Evolutionary conservation across 2,329 filamentous ascomycete genomes (phyloP).

Genomic region (Cytospora piceae): DNA sequence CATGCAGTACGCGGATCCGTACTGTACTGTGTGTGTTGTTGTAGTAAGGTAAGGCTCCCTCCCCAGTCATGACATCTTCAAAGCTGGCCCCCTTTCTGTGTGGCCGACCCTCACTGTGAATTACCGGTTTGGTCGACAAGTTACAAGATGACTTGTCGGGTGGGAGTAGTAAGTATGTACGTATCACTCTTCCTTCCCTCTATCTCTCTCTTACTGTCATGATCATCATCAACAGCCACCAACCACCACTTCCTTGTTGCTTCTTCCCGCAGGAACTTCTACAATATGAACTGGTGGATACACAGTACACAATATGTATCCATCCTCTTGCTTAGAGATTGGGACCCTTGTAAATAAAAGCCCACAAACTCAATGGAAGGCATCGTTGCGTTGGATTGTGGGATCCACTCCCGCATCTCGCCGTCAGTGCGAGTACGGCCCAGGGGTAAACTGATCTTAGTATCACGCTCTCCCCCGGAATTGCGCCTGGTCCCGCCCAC

Average conservation of each 20-base stretch:
- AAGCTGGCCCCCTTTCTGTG: slow-evolving; percentile 10
- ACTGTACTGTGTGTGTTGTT: no score
- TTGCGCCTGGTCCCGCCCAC: slow-evolving; percentile 15
- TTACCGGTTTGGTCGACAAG: no score
- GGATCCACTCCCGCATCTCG: slow-evolving; percentile 20
- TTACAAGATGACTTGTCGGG: no score
- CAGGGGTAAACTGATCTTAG: background rate
- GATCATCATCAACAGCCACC: background rate
- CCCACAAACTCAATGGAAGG: slow-evolving; percentile 10
- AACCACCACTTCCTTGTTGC: no score
- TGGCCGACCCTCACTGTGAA: background rate
- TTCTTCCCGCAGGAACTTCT: background rate
- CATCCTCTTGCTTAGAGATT: slow-evolving; percentile 10
- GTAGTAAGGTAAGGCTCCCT: background rate
- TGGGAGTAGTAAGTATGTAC: no score
- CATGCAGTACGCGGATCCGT: no score
- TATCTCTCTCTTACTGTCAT: background rate
- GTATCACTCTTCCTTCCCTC: no score
- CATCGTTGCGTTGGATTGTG: slow-evolving; percentile 19
- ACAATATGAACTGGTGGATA: slow-evolving; percentile 19
- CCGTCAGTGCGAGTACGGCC: slow-evolving; percentile 20
- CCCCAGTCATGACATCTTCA: slow-evolving; percentile 18
- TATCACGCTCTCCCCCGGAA: slow-evolving; percentile 21
- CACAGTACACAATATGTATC: no score
- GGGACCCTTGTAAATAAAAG: slow-evolving; percentile 7